These are phyloP conservation scores for Barnettozyma populi DNA, from an alignment of 805 yeast genomes.

Conservation along the genomic window DNA sequence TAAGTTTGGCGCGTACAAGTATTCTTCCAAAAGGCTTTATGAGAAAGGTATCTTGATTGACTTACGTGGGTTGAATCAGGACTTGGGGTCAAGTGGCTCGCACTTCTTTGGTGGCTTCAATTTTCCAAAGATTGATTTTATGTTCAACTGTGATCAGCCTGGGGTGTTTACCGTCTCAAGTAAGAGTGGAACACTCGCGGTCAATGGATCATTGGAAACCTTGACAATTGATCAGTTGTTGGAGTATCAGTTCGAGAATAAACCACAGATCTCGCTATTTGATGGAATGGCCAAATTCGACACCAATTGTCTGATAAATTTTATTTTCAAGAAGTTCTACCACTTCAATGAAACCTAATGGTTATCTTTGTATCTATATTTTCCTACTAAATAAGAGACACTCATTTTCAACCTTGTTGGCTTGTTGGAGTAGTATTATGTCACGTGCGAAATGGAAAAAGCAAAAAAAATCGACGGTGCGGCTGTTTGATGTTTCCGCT, in stretches of 20 bases:
- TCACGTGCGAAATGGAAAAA: no score
- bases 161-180: slow-evolving; percentile 74
- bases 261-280: slow-evolving; percentile 48
- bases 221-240: slow-evolving; percentile 69
- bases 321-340: slow-evolving; percentile 73
- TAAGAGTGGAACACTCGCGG: slow-evolving; percentile 63
- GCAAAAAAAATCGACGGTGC: no score
- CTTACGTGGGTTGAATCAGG: slow-evolving; percentile 47
- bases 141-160: slow-evolving; percentile 68
- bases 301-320: slow-evolving; percentile 59
- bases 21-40: slow-evolving; percentile 65
- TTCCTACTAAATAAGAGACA: no score
- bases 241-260: slow-evolving; percentile 67
- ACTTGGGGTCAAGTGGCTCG: slow-evolving; percentile 31
- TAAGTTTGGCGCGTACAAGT: slow-evolving; percentile 71
- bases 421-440: no score
- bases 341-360: slow-evolving; percentile 30
- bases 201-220: slow-evolving; percentile 45
- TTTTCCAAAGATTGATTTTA: slow-evolving; percentile 63
- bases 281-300: slow-evolving; percentile 65
- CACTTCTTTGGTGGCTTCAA: slow-evolving; percentile 39
- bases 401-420: background rate
- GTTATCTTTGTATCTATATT: no score
- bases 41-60: slow-evolving; percentile 67
- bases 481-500: no score